phyloP scores from a whole-genome alignment of 2,329 filamentous ascomycete genomes.

The Ophioceras dolichostomum region DNA sequence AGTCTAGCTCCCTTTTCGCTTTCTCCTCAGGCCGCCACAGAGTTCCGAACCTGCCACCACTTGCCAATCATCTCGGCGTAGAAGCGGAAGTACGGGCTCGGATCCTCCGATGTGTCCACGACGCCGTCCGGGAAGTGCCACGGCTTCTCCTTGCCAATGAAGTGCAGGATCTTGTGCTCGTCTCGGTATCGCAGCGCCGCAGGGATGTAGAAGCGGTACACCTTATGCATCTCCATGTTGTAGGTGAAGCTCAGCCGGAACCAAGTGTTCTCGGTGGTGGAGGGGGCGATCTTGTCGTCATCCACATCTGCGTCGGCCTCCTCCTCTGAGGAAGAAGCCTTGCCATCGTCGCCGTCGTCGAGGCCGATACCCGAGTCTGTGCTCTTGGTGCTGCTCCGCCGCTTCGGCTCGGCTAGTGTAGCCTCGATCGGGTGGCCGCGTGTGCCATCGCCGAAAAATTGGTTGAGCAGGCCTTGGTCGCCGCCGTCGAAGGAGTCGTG shows the following conservation, averaged over 20 bases:
- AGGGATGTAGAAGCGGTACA: constrained; percentile 11
- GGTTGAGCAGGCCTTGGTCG: constrained; percentile 58
- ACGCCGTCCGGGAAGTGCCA: constrained; percentile 29
- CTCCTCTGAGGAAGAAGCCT: background rate
- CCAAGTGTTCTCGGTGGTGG: constrained; percentile 7
- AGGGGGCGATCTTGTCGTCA: constrained; percentile 3
- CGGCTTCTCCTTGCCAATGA: constrained; percentile 56
- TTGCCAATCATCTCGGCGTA: constrained; percentile 10
- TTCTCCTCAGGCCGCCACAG: constrained; percentile 1
- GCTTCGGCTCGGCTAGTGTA: background rate
- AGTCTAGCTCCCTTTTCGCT: too few species aligned
- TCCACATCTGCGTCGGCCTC: background rate
- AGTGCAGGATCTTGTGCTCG: constrained; percentile 51
- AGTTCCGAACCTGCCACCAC: constrained; percentile 9
- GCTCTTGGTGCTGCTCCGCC: background rate
- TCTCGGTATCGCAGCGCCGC: constrained; percentile 9
- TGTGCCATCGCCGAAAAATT: constrained; percentile 38
- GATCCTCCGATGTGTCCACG: constrained; percentile 4
- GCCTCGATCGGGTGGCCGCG: constrained; percentile 20
- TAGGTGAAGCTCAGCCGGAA: constrained; percentile 11
- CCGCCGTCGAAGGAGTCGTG: constrained; percentile 64
- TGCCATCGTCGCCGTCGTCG: background rate
- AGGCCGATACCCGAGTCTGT: background rate
- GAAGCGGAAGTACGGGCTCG: constrained; percentile 6
- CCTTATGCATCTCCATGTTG: constrained; percentile 12